Percentiles rank a stretch among this genome's conserved stretches.
Conservation (phyloP, 306 rosid species). For the Vigna angularis region DNA sequence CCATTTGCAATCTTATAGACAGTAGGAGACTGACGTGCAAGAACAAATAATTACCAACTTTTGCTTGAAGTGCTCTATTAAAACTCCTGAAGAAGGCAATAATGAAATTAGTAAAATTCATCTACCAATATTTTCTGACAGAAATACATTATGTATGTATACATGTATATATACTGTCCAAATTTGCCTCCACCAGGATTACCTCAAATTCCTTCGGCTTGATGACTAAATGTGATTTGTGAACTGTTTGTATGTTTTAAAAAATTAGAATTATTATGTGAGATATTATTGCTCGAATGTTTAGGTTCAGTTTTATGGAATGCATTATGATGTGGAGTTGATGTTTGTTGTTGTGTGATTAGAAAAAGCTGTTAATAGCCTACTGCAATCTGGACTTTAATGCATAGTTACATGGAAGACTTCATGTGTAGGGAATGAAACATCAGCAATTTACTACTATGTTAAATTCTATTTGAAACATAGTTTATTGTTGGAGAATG, state of each 20-base stretch:
- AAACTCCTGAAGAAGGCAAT: slow-evolving; percentile 23
- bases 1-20: slow-evolving; percentile 10
- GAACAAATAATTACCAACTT: slow-evolving; percentile 9
- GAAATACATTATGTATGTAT: neutral
- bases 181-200: neutral
- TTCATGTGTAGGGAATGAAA: slow-evolving; percentile 7
- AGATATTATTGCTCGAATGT: slow-evolving; percentile 7
- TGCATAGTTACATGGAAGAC: slow-evolving; percentile 12
- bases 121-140: neutral
- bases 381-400: neutral
- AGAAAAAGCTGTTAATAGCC: slow-evolving; percentile 2
- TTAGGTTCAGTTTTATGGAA: slow-evolving; percentile 1
- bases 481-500: neutral
- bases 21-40: neutral
- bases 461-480: slow-evolving; percentile 8
- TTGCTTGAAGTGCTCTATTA: slow-evolving; percentile 7
- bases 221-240: neutral
- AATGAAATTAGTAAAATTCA: neutral
- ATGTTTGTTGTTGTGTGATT: slow-evolving; percentile 14
- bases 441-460: neutral
- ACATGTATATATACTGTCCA: neutral
- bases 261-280: neutral
- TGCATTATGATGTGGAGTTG: neutral
- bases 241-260: neutral
- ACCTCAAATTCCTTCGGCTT: slow-evolving; percentile 14